phyloP scores from a whole-genome alignment of 140 eudicot species.

The Senecio squalidus region DNA sequence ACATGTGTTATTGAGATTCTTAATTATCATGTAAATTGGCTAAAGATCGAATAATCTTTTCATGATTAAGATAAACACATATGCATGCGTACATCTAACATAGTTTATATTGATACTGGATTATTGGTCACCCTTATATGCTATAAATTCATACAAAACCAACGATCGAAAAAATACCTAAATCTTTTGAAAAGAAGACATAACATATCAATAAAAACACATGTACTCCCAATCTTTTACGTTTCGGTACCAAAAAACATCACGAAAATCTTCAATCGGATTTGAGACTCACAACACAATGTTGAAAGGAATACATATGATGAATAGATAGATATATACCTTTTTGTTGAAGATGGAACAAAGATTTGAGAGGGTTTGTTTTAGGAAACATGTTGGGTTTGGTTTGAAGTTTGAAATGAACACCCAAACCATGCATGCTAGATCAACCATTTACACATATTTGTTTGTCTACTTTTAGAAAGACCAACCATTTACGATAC shows the following conservation, averaged over 20 bases:
- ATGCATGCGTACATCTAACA: neutral
- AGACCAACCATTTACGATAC: constrained; percentile 10
- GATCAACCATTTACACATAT: constrained; percentile 3
- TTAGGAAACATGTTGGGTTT: constrained; percentile 6
- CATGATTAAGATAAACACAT: neutral
- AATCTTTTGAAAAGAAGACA: too few species aligned
- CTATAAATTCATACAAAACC: too few species aligned
- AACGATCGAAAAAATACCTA: too few species aligned
- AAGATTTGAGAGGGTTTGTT: constrained; percentile 7
- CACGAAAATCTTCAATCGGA: constrained; percentile 8
- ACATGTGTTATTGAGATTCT: too few species aligned
- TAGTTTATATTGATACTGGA: neutral
- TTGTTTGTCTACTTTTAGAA: constrained; percentile 17
- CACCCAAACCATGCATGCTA: constrained; percentile 6
- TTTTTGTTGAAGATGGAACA: constrained; percentile 3
- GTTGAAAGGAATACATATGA: neutral
- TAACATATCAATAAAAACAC: too few species aligned
- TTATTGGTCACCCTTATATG: neutral
- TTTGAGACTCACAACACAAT: neutral
- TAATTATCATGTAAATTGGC: too few species aligned
- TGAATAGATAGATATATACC: constrained; percentile 7
- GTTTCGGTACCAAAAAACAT: neutral
- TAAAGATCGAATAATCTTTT: too few species aligned
- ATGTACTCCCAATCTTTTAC: too few species aligned
- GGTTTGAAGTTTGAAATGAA: constrained; percentile 8